Evolutionary conservation across 1,284 basidiomycete genomes (phyloP), one percentile per base, ranked within the genome.

Genomic region (Microbotryomycetes sp.): DNA sequence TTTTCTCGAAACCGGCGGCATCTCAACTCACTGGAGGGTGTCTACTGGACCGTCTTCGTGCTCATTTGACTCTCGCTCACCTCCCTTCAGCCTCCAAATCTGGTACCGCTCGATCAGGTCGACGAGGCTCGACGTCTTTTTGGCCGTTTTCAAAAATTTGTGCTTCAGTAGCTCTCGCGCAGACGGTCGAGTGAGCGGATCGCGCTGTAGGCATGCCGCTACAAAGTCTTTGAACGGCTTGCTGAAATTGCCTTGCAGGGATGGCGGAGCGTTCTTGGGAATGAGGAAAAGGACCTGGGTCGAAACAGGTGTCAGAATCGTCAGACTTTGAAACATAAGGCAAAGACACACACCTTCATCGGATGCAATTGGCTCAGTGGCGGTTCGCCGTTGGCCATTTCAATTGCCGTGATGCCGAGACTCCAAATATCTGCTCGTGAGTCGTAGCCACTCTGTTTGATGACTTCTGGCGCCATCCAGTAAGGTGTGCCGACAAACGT

Each of bases 381-480:
- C 23, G 94, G 94, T 73, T 97, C 93, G 46, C 94, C 94, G 76
- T 89, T 92, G 1, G 94, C 94, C 68, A 99, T 80, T 76, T 99
- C 94, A 70, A 98, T 97, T 13, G 92, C 91, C 4, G 94, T 97
- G 74, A 98, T 98, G 5, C 75, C 76, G 18, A 77, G 60, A 41
- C 71, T 73, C 92, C 92, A 96, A 54, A 99, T 97, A 75, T 99
- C 94, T 13, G 94, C 94, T 74, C 97, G 97, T 76, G 93, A 89
- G 73, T 97, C 94, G 76, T 99, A 99, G 7, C 96, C 96, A 64
- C 90, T 94, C 78, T 98, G 94, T 77, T 97, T 97, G 80, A 99
- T 97, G 24, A 98, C 94, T 75, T 99, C 94, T 6, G 94, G 94
- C 24, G 91, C 92, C 94, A 99, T 99, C 92, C 92, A 96, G 74